A percentile compares a stretch with the other conserved stretches of the same genome.
Conservation (phyloP, 257 asterid species). For the Cordia subcordata region DNA sequence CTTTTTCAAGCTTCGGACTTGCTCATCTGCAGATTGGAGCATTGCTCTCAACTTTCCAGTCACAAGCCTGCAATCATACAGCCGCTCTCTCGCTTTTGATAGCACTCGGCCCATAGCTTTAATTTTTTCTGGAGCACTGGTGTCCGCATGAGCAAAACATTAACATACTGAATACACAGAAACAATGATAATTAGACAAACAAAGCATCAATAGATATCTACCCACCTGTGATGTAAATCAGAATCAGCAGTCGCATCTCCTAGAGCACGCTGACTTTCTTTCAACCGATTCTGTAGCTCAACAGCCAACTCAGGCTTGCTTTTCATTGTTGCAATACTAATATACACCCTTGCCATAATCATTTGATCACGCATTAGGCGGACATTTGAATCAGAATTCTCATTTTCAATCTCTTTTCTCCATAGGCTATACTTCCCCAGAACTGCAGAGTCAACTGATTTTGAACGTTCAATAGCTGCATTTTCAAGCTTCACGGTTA, state of each 20-base stretch:
- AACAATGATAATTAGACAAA: slow-evolving; percentile 9
- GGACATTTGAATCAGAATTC: slow-evolving; percentile 84
- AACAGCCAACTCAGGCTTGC: slow-evolving; percentile 57
- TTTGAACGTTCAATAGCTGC: slow-evolving; percentile 91
- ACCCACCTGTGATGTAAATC: slow-evolving; percentile 70
- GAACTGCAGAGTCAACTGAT: slow-evolving; percentile 91
- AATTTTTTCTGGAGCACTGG: slow-evolving; percentile 78
- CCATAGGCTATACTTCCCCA: slow-evolving; percentile 97
- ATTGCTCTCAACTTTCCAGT: slow-evolving; percentile 93
- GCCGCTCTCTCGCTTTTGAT: slow-evolving; percentile 80
- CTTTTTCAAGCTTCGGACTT: slow-evolving; percentile 91
- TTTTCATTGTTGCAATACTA: slow-evolving; percentile 80
- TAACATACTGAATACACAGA: slow-evolving; percentile 13
- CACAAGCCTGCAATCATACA: slow-evolving; percentile 88
- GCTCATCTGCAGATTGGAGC: slow-evolving; percentile 98
- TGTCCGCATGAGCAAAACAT: slow-evolving; percentile 20
- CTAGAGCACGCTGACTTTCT: slow-evolving; percentile 94
- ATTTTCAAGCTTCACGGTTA: slow-evolving; percentile 79
- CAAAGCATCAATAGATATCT: slow-evolving; percentile 8
- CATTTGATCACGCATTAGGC: slow-evolving; percentile 92
- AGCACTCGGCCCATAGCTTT: slow-evolving; percentile 91
- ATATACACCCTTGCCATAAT: slow-evolving; percentile 93
- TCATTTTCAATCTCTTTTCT: slow-evolving; percentile 90
- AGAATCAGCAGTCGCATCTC: slow-evolving; percentile 80
- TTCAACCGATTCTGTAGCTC: slow-evolving; percentile 77